Base-by-base conservation (phyloP, 495 filamentous ascomycete species). In the Xylaria castorea region DNA sequence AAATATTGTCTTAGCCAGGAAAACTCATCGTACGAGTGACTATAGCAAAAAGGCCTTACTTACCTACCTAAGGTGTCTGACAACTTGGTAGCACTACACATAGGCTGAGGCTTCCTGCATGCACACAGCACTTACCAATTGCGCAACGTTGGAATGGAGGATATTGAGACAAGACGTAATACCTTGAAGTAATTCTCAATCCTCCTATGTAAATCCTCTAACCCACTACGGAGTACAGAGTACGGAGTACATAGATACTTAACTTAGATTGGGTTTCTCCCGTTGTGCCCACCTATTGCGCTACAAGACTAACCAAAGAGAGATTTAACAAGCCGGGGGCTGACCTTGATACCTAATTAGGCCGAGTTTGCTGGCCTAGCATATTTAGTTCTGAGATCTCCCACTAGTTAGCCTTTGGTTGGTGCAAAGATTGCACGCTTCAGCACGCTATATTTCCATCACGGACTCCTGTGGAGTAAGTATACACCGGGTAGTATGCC, bases 371-470 rank as follows among this genome's bases (percentile, higher is more conserved):
- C 30, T 61, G 20, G 57, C 57, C 30, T 61, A 30, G 32, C 18
- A 34, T 60, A 27, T 34, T 6, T 38, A 61, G n/a, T 22, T 22
- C 30, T 8, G 20, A 38, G 58, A 38, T 61, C 30, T 36, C 11
- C 4, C 1, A n/a, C 58, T 36, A n/a, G n/a, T n/a, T n/a, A 61
- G 34, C 34, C 32, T 38, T 38, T 61, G 58, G 58, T 61, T 61
- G 58, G 58, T 61, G 58, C 58, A 61, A 38, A 61, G 32, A 61
- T 61, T 36, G n/a, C n/a, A 38, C 32, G 58, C 58, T 40, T 61
- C 58, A 38, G 34, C 30, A 61, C 58, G 20, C 58, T 61, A 61
- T n/a, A 38, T n/a, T 38, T 38, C 22, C 58, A 61, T n/a, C 34
- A 38, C 16, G 20, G 58, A 38, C 32, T 9, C 25, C 20, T 61